phyloP scores from a whole-genome alignment of 2,329 filamentous ascomycete genomes.

The Fusarium kyushuense region DNA sequence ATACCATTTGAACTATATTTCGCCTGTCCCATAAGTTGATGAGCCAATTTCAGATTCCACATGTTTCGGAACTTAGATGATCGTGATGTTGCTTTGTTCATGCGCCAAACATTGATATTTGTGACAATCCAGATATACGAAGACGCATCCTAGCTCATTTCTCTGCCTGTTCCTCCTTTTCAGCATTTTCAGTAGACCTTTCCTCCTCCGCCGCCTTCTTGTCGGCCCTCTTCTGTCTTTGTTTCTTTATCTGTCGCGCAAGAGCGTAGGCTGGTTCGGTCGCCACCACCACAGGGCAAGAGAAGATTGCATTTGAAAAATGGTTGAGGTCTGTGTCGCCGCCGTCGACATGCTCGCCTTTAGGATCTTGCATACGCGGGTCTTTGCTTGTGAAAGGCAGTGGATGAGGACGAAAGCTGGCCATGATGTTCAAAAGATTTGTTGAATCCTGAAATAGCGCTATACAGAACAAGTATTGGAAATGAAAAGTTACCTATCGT shows the following conservation, averaged over 20 bases:
- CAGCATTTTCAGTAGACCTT: rapidly evolving
- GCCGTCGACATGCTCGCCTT: neutral
- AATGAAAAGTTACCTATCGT: rapidly evolving
- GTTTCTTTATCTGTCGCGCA: neutral
- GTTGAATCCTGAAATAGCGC: too few relatives aligned
- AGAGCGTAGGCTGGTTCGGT: constrained; percentile 10
- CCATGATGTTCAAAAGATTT: neutral
- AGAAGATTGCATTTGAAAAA: neutral
- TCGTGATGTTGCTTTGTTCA: neutral
- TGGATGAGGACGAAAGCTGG: constrained; percentile 7
- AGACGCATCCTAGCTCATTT: neutral
- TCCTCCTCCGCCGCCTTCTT: neutral
- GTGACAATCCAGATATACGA: too few relatives aligned
- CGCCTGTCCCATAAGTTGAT: rapidly evolving
- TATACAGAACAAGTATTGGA: too few relatives aligned
- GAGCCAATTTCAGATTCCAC: neutral
- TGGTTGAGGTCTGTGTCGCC: neutral
- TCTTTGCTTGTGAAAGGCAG: constrained; percentile 18
- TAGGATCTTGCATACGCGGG: constrained; percentile 5
- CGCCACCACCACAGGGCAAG: neutral
- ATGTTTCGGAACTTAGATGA: neutral
- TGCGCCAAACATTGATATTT: neutral
- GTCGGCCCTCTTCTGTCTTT: neutral
- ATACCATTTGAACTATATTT: too few relatives aligned
- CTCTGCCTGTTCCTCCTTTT: neutral